phyloP scores from a whole-genome alignment of 345 rosid genomes.

The Syzygium oleosum region DNA sequence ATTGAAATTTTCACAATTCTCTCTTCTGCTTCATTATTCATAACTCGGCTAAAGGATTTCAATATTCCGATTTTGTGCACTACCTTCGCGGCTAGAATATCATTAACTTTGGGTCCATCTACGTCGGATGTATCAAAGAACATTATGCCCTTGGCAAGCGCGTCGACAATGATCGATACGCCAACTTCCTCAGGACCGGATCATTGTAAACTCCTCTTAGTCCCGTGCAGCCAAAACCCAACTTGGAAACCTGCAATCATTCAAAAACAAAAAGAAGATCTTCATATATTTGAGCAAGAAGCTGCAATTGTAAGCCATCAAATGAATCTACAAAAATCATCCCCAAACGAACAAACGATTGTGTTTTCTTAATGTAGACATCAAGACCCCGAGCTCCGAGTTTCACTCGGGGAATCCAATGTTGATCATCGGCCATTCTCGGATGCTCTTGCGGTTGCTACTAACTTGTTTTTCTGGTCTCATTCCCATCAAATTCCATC shows the following conservation, averaged over 20 bases:
- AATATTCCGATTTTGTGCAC: neutral
- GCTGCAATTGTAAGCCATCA: neutral
- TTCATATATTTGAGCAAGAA: neutral
- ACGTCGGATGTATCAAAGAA: conserved; percentile 1
- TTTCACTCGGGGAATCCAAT: conserved; percentile 6
- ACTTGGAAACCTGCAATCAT: neutral
- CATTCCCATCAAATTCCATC: neutral
- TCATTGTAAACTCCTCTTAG: neutral
- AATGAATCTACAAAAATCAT: neutral
- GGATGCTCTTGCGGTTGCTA: neutral
- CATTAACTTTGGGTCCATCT: neutral
- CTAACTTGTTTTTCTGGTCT: neutral
- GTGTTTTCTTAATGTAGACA: neutral
- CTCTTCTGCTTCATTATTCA: too few relatives aligned
- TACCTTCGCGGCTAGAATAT: conserved; percentile 2
- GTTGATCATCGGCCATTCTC: conserved; percentile 1
- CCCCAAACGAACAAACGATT: neutral
- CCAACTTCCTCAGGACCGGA: neutral
- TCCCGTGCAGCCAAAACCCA: conserved; percentile 9
- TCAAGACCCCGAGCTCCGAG: conserved; percentile 8
- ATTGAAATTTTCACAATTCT: too few relatives aligned
- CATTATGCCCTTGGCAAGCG: neutral
- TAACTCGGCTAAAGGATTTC: too few relatives aligned
- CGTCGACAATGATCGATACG: neutral
- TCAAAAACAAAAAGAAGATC: neutral